A percentile compares a stretch with the other conserved stretches of the same genome.
Conservation (phyloP, 2,329 filamentous ascomycete species). For the Alternaria brassicicola region DNA sequence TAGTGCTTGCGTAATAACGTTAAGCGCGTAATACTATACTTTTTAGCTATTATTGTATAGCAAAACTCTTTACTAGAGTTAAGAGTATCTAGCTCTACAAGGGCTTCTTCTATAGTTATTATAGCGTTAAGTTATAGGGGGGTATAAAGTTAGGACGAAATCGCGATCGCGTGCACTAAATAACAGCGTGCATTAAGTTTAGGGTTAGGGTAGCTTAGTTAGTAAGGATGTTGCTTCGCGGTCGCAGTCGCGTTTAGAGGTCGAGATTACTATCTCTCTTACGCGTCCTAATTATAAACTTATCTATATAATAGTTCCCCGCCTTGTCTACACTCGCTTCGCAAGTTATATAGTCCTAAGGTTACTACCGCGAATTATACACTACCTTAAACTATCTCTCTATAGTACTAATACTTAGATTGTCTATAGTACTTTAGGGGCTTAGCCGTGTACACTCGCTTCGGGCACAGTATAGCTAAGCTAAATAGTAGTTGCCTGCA, state of each 20-base stretch:
- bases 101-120: background rate
- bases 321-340: too few species aligned
- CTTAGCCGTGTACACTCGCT: too few species aligned
- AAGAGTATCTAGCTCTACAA: background rate
- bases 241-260: slow-evolving; percentile 1
- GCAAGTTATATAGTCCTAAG: too few species aligned
- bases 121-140: background rate
- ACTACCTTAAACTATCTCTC: too few species aligned
- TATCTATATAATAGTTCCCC: background rate
- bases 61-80: background rate
- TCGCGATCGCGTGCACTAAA: background rate
- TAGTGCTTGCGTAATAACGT: background rate
- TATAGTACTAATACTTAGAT: too few species aligned
- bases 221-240: slow-evolving; percentile 1
- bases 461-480: too few species aligned
- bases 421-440: too few species aligned
- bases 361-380: too few species aligned
- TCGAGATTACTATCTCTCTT: slow-evolving; percentile 2
- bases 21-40: background rate
- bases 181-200: background rate
- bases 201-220: background rate
- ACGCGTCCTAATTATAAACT: background rate
- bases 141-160: background rate
- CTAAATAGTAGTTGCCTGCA: too few species aligned
- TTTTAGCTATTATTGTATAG: background rate